Conservation (phyloP, 192 early-diverging fungal species). For the Coemansia sp. region DNA sequence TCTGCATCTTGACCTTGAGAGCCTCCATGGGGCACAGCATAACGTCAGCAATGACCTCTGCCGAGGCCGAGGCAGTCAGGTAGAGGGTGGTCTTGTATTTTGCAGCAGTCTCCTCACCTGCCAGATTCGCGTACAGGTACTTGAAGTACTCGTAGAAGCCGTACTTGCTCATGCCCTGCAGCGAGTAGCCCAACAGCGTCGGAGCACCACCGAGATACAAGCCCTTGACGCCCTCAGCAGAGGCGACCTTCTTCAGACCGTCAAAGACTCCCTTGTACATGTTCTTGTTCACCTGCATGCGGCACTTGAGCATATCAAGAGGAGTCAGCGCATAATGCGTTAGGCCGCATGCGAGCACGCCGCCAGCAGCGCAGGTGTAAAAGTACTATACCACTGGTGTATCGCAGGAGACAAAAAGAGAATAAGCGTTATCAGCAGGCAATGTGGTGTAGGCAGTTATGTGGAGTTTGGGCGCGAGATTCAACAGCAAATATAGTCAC, state of each 20-base stretch:
- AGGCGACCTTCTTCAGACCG: conserved; percentile 55
- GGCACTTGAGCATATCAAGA: conserved; percentile 59
- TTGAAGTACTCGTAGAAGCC: conserved; percentile 92
- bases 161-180: conserved; percentile 86
- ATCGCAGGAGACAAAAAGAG: neutral
- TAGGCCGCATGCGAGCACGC: conserved; percentile 65
- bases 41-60: conserved; percentile 81
- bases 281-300: conserved; percentile 57
- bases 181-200: conserved; percentile 80
- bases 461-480: neutral
- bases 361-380: conserved; percentile 62
- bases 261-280: conserved; percentile 57
- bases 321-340: conserved; percentile 65
- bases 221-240: conserved; percentile 69
- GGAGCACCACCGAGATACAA: conserved; percentile 76
- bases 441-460: neutral
- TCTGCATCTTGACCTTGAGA: conserved; percentile 85
- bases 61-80: conserved; percentile 71
- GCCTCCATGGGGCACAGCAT: conserved; percentile 84
- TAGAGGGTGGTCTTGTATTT: conserved; percentile 76
- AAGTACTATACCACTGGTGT: conserved; percentile 53
- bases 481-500: neutral
- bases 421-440: neutral
- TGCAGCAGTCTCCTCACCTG: conserved; percentile 67
- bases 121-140: conserved; percentile 62